Conservation (phyloP, 1,139 yeast species). For the Spathaspora sp. region DNA sequence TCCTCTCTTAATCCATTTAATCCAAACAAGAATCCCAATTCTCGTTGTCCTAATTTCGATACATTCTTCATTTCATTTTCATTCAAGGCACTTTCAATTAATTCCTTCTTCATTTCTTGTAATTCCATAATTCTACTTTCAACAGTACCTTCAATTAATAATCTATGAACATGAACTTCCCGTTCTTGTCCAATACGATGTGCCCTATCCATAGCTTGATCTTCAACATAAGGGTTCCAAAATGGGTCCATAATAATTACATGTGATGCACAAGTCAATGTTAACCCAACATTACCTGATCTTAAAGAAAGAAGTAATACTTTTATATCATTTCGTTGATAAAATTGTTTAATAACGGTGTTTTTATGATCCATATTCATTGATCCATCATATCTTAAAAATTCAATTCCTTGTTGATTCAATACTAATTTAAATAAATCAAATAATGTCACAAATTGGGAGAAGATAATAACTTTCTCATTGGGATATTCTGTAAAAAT, state of each 20-base stretch:
- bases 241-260: slow-evolving; percentile 90
- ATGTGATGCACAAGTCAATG: slow-evolving; percentile 90
- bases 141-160: slow-evolving; percentile 66
- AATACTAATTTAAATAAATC: slow-evolving; percentile 66
- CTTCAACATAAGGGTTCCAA: slow-evolving; percentile 97
- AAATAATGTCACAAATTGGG: slow-evolving; percentile 81
- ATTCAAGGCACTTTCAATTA: slow-evolving; percentile 77
- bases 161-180: slow-evolving; percentile 71
- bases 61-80: slow-evolving; percentile 68
- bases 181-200: slow-evolving; percentile 87
- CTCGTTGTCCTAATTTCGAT: slow-evolving; percentile 64
- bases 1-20: slow-evolving; percentile 35
- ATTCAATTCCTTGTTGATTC: slow-evolving; percentile 43
- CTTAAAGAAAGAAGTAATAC: slow-evolving; percentile 74
- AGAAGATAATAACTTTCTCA: slow-evolving; percentile 75
- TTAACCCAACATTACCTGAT: slow-evolving; percentile 92
- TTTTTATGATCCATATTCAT: slow-evolving; percentile 71
- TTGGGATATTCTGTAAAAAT: slow-evolving; percentile 43
- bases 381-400: slow-evolving; percentile 75
- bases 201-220: slow-evolving; percentile 94
- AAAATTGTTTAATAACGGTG: slow-evolving; percentile 60
- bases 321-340: slow-evolving; percentile 49
- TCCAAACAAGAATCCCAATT: slow-evolving; percentile 79
- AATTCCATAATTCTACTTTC: slow-evolving; percentile 83
- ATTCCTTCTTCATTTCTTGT: slow-evolving; percentile 69